Base-by-base conservation (phyloP, 495 filamentous ascomycete species). In the Neurospora tetrasperma region DNA sequence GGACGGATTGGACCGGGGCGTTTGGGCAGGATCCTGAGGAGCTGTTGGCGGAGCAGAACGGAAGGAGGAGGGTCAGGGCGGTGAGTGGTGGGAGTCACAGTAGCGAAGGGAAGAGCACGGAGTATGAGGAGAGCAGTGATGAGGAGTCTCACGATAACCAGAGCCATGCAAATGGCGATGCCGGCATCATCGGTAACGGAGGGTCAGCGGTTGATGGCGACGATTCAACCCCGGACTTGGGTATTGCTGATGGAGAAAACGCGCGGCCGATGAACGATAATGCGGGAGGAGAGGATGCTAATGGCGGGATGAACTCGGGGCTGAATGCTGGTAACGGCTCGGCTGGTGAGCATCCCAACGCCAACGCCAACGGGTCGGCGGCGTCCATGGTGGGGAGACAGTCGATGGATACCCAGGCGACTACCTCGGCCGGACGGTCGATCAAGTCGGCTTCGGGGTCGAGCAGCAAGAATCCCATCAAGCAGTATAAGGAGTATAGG, bases 1-100 rank as follows among this genome's bases (percentile, higher is more conserved):
- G 95, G 5, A 89, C 89, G 20, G 93, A 97, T 79, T 97, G 94
- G 95, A 90, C 86, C 48, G 93, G 92, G n/a, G 92, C 94, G 1
- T 97, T 98, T 71, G 85, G 88, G 0, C 79, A 88, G 72, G 88
- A 94, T 75, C 90, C 91, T 0, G 80, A 79, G 7, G 76, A 81
- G 23, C 12, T 84, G 23, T 73, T 83, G 75, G 70, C 48, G 40
- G 20, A 70, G 62, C 48, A 75, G 79, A 43, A n/a, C 7, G n/a
- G 81, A 14, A 23, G 69, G 42, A 42, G 27, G 31, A 78, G 83
- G 35, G 80, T 83, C 42, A 78, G 83, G 31, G 81, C 84, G 48
- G 81, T 11, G 4, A 54, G 46, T 54, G 46, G 46, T 84, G 70
- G 75, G 78, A 73, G 46, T 54, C 18, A 18, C 18, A 43, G 42